Conservation (phyloP, 257 asterid genomes). For the Solanum megistacrolobum region DNA sequence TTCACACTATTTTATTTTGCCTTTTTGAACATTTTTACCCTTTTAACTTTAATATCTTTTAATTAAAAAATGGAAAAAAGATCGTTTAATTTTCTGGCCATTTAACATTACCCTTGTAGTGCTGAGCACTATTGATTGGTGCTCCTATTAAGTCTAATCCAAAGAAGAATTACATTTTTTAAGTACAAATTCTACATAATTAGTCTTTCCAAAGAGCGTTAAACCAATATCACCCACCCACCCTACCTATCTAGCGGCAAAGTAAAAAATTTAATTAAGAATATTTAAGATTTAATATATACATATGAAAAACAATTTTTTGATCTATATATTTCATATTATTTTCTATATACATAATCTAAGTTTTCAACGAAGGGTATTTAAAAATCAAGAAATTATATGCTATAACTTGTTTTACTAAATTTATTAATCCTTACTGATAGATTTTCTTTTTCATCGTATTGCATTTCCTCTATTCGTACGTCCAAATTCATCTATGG, state of each 20-base stretch:
- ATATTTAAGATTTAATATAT: too few species aligned
- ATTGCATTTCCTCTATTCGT: background rate
- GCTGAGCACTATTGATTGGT: background rate
- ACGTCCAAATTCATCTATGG: background rate
- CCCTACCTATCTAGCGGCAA: background rate
- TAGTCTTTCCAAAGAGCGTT: background rate
- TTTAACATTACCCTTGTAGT: background rate
- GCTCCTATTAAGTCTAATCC: background rate
- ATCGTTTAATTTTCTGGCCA: too few species aligned
- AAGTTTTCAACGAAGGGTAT: background rate
- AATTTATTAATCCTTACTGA: background rate
- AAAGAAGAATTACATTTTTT: background rate
- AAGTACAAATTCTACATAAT: background rate
- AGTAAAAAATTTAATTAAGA: too few species aligned
- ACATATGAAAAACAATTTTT: too few species aligned
- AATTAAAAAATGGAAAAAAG: too few species aligned
- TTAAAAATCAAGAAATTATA: too few species aligned
- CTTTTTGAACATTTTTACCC: too few species aligned
- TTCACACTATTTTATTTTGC: too few species aligned
- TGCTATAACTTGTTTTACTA: background rate
- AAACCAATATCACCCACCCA: background rate
- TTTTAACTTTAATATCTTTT: too few species aligned
- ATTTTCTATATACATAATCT: too few species aligned
- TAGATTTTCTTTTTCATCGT: background rate
- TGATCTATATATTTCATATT: too few species aligned